Evolutionary conservation across 192 early-diverging fungal genomes (phyloP), one percentile per base, ranked within the genome.

Genomic region (Coemansia sp.): DNA sequence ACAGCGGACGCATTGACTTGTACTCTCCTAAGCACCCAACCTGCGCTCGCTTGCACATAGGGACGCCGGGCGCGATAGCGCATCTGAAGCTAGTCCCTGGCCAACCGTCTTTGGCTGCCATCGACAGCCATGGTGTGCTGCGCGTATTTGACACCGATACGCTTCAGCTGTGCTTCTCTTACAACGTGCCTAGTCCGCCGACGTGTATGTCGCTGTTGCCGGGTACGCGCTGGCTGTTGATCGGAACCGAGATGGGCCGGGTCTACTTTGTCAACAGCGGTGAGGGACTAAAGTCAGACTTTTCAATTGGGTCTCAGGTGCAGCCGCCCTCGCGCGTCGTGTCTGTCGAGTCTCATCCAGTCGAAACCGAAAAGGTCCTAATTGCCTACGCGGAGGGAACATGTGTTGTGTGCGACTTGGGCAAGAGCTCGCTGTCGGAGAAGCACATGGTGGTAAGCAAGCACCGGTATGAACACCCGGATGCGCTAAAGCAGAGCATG

Each of bases 201-300:
- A 77, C 82, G 12, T 72, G 67, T 59, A 27, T 74, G 38, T 63
- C 68, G 43, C 43, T 71, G 40, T 42, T 84, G 40, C 40, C 71
- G 11, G 82, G 77, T 51, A 79, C 82, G 3, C 52, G 42, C 55
- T 84, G 82, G 82, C 63, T 84, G 61, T 34, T 79, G 15, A 60
- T 84, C 7, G 82, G 82, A 6, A 84, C 77, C 8, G 63, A 74
- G 5, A 49, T 43, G n/a, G 82, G 82, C 15, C 77, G 82, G 12
- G 65, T 79, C 57, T 84, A 84, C 51, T 84, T 84, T 79, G 77
- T 84, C 22, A 75, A 84, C 49, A 66, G 33, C 3, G 65, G 71
- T 12, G 66, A 61, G 15, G 82, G 74, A 4, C 69, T 55, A 66
- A 84, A 84, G 29, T 74, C 82, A 1, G 77, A 77, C 44, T 84